A percentile compares a stretch with the other conserved stretches of the same genome.
Evolutionary conservation across 192 early-diverging fungal species (phyloP).

Genomic region (Coemansia sp.): DNA sequence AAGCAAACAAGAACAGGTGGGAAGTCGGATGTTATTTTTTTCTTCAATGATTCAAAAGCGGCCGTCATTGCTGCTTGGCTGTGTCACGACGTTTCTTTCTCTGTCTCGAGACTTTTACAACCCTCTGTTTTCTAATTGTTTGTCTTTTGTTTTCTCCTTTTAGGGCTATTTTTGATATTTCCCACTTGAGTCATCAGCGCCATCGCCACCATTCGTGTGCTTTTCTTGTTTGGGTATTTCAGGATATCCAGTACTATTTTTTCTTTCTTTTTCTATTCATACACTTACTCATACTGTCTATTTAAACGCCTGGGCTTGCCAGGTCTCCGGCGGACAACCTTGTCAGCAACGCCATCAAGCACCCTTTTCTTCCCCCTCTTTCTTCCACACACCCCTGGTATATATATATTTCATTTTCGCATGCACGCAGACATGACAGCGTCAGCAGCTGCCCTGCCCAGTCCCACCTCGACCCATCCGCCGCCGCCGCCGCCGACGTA

Average conservation of each 20-base stretch:
- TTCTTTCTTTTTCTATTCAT: not conserved
- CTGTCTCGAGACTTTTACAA: no score
- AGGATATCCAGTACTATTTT: not conserved
- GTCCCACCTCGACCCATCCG: conserved; percentile 1
- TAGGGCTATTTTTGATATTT: not conserved
- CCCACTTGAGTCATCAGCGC: not conserved
- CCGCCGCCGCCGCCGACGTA: not conserved
- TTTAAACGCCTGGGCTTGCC: not conserved
- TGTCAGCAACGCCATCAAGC: not conserved
- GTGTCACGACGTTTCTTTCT: not conserved
- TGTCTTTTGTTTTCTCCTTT: not conserved
- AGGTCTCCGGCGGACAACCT: not conserved
- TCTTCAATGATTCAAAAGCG: no score
- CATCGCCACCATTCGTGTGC: no score
- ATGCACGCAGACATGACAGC: conserved; percentile 9
- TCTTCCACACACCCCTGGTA: not conserved
- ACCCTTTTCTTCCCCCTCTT: not conserved
- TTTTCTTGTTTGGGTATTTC: not conserved
- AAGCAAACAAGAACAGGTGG: no score
- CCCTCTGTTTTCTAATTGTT: not conserved
- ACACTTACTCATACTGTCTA: not conserved
- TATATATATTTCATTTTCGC: not conserved
- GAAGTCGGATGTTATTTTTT: not conserved
- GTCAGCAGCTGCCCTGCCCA: conserved; percentile 12
- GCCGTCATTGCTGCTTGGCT: not conserved